phyloP scores from a whole-genome alignment of 345 rosid species.

The Camelina laxa region DNA sequence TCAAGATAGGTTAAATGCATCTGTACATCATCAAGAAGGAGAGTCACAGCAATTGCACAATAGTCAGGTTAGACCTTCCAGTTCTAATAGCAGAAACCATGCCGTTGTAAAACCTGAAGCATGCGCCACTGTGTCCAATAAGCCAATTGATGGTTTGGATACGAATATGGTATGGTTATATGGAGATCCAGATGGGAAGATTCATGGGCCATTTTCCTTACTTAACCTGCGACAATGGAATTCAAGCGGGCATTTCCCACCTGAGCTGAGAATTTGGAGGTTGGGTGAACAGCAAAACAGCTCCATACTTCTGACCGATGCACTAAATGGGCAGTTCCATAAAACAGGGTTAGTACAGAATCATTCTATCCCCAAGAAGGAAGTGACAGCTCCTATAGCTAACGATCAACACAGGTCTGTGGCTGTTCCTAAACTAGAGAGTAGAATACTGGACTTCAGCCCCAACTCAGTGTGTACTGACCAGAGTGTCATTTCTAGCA shows the following conservation, averaged over 20 bases:
- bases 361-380: slow-evolving; percentile 31
- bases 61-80: slow-evolving; percentile 33
- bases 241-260: slow-evolving; percentile 70
- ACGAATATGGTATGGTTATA: slow-evolving; percentile 68
- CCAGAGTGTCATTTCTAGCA: slow-evolving; percentile 44
- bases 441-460: slow-evolving; percentile 44
- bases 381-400: slow-evolving; percentile 28
- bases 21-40: slow-evolving; percentile 23
- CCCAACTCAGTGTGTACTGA: slow-evolving; percentile 46
- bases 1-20: slow-evolving; percentile 19
- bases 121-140: slow-evolving; percentile 1
- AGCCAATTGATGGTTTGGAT: slow-evolving; percentile 30
- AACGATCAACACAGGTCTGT: slow-evolving; percentile 23
- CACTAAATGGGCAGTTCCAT: slow-evolving; percentile 51
- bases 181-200: slow-evolving; percentile 76
- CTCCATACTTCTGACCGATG: slow-evolving; percentile 79
- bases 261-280: slow-evolving; percentile 77
- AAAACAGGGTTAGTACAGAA: slow-evolving; percentile 40
- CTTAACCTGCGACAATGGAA: slow-evolving; percentile 71
- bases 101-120: slow-evolving; percentile 22
- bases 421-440: slow-evolving; percentile 39
- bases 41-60: slow-evolving; percentile 18
- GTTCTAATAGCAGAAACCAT: slow-evolving; percentile 18
- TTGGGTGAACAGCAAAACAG: slow-evolving; percentile 55
- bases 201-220: slow-evolving; percentile 88